Base-by-base conservation (phyloP, 2,329 filamentous ascomycete species). In the Fusarium compactum region DNA sequence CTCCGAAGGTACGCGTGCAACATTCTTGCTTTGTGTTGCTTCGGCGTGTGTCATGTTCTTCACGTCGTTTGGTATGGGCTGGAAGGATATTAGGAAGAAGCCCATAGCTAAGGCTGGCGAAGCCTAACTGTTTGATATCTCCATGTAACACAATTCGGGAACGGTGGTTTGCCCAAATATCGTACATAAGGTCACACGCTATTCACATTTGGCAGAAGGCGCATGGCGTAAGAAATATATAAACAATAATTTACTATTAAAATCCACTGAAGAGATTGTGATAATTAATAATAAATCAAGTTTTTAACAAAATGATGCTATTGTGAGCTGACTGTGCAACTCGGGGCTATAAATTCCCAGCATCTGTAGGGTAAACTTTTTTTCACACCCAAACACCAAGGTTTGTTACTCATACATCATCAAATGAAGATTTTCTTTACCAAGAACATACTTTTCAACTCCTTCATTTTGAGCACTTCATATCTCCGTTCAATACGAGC, bases 11-110 rank as follows among this genome's bases (percentile, higher is more conserved):
- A 73, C 82, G 2, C 65, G 70, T 25, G 62, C 67, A 6, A 76
- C 75, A 2, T 79, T 80, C 50, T 75, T 77, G 38, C 70, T 75
- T 24, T 76, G 78, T 8, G 75, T 78, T 2, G 80, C 76, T 0
- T 54, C 79, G n/a, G 75, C 76, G 4, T 74, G 65, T 14, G 65
- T 54, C 4, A 70, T 74, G 38, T 79, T 85, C 24, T 25, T 81
- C 1, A 73, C 79, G 3, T 74, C 78, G 1, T 82, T 80, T 70
- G 84, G 83, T 0, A 80, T 86, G 71, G 85, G 85, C 0, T 85
- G 82, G 79, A 80, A 79, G 14, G 81, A 83, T 67, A 77, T 85
- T 38, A 80, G 83, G 34, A 81, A 82, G 69, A 80, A 78, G 68
- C 58, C 70, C 8, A 45, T 55, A 30, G 52, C 29, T 4, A 51